Conservation (phyloP, 805 yeast species). For the Yarrowia alimentaria region DNA sequence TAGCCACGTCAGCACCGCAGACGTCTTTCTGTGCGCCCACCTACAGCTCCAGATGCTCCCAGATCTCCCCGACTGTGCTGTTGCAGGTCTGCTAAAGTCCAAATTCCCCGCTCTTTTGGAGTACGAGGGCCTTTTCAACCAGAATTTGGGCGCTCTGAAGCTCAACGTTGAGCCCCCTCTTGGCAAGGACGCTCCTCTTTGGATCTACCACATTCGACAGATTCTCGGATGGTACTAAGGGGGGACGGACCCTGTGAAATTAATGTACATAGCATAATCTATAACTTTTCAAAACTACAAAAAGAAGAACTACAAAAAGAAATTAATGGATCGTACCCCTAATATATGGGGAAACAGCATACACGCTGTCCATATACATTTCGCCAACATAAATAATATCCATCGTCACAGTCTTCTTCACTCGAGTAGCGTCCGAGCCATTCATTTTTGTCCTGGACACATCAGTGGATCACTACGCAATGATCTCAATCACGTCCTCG, state of each 20-base stretch:
- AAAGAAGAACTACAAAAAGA: too few species aligned
- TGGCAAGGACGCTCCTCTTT: conserved; percentile 8
- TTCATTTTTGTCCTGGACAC: background rate
- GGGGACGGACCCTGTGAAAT: background rate
- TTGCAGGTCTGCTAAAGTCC: conserved; percentile 6
- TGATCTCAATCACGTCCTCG: conserved; percentile 11
- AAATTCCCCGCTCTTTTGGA: conserved; percentile 8
- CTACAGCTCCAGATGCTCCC: conserved; percentile 9
- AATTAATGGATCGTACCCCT: too few species aligned
- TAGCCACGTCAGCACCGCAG: background rate
- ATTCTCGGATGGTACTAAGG: conserved; percentile 13
- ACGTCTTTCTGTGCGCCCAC: conserved; percentile 15
- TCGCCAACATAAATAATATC: too few species aligned
- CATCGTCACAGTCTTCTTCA: too few species aligned
- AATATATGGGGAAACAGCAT: too few species aligned
- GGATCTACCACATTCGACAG: conserved; percentile 7
- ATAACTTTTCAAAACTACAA: too few species aligned
- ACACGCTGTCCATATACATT: too few species aligned
- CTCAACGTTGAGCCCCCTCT: conserved; percentile 6
- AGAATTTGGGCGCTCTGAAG: background rate
- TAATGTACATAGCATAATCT: background rate
- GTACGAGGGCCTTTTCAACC: background rate
- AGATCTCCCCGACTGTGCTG: conserved; percentile 12
- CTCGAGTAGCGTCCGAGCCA: background rate
- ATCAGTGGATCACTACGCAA: background rate